phyloP scores from a whole-genome alignment of 140 eudicot genomes.

The Senecio squalidus region DNA sequence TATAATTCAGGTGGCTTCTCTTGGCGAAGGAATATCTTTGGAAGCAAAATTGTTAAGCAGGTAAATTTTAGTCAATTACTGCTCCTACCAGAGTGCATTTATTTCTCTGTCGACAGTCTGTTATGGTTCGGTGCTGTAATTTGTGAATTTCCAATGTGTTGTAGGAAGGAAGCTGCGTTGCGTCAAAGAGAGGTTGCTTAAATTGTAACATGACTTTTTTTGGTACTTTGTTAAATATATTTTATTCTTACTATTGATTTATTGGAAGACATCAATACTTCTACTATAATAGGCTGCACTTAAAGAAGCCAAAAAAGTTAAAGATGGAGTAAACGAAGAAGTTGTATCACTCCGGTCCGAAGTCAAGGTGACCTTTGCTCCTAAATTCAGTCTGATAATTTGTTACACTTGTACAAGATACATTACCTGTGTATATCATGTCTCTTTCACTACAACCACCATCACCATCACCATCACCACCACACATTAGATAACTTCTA shows the following conservation, averaged over 20 bases:
- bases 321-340: conserved; percentile 61
- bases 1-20: conserved; percentile 84
- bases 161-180: conserved; percentile 95
- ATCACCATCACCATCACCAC: too few relatives aligned
- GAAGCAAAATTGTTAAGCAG: conserved; percentile 96
- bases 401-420: neutral
- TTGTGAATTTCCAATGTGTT: conserved; percentile 14
- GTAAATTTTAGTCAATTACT: conserved; percentile 25
- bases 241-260: conserved; percentile 10
- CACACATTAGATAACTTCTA: too few relatives aligned
- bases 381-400: neutral
- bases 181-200: conserved; percentile 82
- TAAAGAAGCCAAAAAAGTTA: conserved; percentile 75
- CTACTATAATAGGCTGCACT: conserved; percentile 71
- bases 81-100: conserved; percentile 2
- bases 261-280: conserved; percentile 19
- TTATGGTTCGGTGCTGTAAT: neutral
- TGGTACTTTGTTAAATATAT: neutral
- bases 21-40: conserved; percentile 91
- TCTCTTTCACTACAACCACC: too few relatives aligned
- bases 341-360: conserved; percentile 54
- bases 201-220: conserved; percentile 15
- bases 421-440: neutral
- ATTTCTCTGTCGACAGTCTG: neutral
- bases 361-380: conserved; percentile 53